Conservation (phyloP, 495 filamentous ascomycete genomes). For the Letharia columbiana region DNA sequence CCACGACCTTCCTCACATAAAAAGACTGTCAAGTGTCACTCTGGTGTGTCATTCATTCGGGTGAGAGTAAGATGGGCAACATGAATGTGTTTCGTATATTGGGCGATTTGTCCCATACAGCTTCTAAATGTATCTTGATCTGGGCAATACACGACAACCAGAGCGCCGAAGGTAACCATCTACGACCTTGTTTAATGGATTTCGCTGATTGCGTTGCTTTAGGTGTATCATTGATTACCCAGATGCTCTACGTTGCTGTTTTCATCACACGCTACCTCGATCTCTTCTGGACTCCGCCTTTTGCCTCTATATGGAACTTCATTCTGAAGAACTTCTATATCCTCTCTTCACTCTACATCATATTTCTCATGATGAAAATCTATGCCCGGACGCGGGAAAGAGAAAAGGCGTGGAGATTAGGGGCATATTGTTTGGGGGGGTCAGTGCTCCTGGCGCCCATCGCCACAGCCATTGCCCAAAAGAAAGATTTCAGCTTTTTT, state of each 20-base stretch:
- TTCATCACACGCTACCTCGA: conserved; percentile 85
- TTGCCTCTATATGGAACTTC: conserved; percentile 50
- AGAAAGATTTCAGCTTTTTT: conserved; percentile 33
- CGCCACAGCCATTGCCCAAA: conserved; percentile 53
- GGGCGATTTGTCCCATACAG: conserved; percentile 73
- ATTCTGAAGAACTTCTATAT: conserved; percentile 82
- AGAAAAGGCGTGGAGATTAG: conserved; percentile 86
- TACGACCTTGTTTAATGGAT: not conserved
- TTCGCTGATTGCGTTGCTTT: conserved; percentile 10
- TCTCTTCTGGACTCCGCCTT: conserved; percentile 46
- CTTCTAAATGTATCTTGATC: conserved; percentile 81
- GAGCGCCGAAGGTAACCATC: conserved; percentile 69
- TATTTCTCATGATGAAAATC: conserved; percentile 76
- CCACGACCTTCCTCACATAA: not conserved
- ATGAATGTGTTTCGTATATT: conserved; percentile 69
- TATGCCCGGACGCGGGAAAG: conserved; percentile 81
- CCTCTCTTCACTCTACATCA: conserved; percentile 72
- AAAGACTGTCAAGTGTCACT: not conserved
- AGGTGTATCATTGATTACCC: conserved; percentile 93
- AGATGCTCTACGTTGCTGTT: conserved; percentile 76
- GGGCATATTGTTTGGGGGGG: conserved; percentile 51
- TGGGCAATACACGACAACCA: conserved; percentile 82
- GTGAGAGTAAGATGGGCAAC: conserved; percentile 23
- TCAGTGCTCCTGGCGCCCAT: conserved; percentile 56
- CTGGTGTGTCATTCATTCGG: not conserved